Percentiles rank a stretch among this genome's conserved stretches.
Conservation (phyloP, 257 asterid genomes). For the Solanum commersonii region DNA sequence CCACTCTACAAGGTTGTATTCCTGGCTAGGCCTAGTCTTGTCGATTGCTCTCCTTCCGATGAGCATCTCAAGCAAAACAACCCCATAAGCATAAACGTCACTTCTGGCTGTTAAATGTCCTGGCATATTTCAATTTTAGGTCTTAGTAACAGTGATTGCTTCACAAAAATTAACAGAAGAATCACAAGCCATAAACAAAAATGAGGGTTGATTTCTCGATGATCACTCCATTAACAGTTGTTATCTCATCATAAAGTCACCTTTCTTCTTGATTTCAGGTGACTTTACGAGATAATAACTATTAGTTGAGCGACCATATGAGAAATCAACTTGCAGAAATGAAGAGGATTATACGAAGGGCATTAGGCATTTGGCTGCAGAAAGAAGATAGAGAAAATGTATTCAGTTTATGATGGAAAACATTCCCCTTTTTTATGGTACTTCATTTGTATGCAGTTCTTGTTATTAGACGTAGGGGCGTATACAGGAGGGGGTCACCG, state of each 20-base stretch:
- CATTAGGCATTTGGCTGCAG: neutral
- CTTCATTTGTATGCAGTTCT: neutral
- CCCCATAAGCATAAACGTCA: constrained; percentile 88
- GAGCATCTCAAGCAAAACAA: constrained; percentile 84
- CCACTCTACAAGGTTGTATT: constrained; percentile 90
- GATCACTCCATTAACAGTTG: neutral
- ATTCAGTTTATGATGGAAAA: neutral
- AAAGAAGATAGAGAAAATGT: neutral
- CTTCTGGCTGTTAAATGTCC: constrained; percentile 86
- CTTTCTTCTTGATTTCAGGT: neutral
- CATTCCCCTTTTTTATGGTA: neutral
- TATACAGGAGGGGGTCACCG: too few relatives aligned
- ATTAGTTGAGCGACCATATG: neutral
- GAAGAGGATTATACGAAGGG: neutral
- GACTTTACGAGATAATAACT: too few relatives aligned
- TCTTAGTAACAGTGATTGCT: neutral
- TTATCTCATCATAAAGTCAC: neutral
- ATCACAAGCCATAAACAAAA: neutral
- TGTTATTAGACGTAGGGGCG: neutral
- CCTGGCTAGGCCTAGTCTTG: constrained; percentile 79
- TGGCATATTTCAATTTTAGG: constrained; percentile 2
- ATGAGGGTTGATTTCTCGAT: neutral
- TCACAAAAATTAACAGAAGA: neutral
- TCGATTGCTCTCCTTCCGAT: constrained; percentile 86
- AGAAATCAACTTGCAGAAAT: neutral